Evolutionary conservation across 352 stramenopile genomes (phyloP).

Genomic region (Globisporangium megalacanthum): DNA sequence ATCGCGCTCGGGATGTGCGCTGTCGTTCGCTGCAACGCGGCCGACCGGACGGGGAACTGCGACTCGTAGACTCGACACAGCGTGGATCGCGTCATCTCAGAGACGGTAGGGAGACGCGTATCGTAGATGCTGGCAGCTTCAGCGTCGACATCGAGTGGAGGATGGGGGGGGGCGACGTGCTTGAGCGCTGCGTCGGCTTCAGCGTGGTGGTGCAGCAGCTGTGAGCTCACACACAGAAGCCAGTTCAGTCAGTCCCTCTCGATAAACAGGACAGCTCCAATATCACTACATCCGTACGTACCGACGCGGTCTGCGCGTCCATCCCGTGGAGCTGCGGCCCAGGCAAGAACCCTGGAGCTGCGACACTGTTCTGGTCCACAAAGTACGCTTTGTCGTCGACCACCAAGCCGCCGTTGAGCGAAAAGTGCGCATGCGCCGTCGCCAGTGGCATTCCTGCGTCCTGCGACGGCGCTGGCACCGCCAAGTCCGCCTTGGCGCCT

Average conservation of each 20-base stretch:
- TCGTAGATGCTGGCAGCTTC: neutral
- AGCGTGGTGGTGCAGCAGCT: neutral
- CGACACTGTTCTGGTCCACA: neutral
- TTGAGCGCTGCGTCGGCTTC: neutral
- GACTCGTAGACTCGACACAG: neutral
- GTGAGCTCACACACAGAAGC: neutral
- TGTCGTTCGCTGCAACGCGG: neutral
- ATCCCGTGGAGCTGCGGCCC: neutral
- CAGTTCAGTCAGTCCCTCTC: neutral
- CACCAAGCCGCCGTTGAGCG: slow-evolving; percentile 6
- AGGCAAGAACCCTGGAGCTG: neutral
- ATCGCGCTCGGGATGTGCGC: slow-evolving; percentile 17
- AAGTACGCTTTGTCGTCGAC: slow-evolving; percentile 3
- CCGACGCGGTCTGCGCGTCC: neutral
- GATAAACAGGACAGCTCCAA: neutral
- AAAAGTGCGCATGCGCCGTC: neutral
- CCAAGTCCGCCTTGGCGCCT: slow-evolving; percentile 9
- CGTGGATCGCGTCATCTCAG: neutral
- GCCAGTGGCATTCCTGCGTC: neutral
- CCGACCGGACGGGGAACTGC: neutral
- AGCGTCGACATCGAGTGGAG: neutral
- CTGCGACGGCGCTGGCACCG: slow-evolving; percentile 1
- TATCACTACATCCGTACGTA: neutral
- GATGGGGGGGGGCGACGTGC: neutral
- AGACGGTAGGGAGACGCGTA: neutral